A percentile compares a stretch with the other conserved stretches of the same genome.
These are phyloP conservation scores for Mycena kentingensis DNA, from an alignment of 768 basidiomycete genomes.

Conservation along the genomic window DNA sequence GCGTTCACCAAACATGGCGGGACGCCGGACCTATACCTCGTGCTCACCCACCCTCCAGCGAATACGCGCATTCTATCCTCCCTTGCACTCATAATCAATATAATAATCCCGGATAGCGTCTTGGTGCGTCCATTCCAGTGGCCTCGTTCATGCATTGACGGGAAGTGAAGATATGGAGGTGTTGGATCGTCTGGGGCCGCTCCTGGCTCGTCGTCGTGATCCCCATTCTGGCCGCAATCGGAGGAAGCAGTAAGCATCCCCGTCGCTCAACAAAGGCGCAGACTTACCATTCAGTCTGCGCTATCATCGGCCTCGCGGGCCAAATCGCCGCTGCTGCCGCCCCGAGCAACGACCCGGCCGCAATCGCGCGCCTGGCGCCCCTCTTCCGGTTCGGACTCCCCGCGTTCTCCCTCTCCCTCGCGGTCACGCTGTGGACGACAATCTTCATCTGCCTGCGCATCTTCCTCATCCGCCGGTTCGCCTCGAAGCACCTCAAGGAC, in stretches of 20 bases:
- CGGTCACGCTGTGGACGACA: constrained; percentile 4
- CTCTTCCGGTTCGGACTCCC: constrained; percentile 5
- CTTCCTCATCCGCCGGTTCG: constrained; percentile 27
- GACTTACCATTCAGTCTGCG: background rate
- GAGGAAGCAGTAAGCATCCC: background rate
- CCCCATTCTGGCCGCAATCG: background rate
- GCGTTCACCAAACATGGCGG: constrained; percentile 1
- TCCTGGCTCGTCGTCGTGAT: constrained; percentile 5
- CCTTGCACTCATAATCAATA: too few relatives aligned
- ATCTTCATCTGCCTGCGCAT: constrained; percentile 9
- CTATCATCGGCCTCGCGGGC: constrained; percentile 4
- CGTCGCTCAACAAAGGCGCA: background rate
- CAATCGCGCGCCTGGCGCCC: background rate
- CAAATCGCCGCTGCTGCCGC: background rate
- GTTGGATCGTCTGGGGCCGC: constrained; percentile 15
- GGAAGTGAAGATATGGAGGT: constrained; percentile 10
- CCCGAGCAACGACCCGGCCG: background rate
- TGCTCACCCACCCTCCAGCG: too few relatives aligned
- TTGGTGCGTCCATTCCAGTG: too few relatives aligned
- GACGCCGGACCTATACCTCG: too few relatives aligned
- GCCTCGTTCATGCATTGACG: background rate
- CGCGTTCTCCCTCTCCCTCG: background rate
- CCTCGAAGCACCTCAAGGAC: constrained; percentile 23
- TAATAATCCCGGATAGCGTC: too few relatives aligned
- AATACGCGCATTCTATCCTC: too few relatives aligned